phyloP scores from a whole-genome alignment of 1,284 basidiomycete genomes.

The Caloboletus firmus region DNA sequence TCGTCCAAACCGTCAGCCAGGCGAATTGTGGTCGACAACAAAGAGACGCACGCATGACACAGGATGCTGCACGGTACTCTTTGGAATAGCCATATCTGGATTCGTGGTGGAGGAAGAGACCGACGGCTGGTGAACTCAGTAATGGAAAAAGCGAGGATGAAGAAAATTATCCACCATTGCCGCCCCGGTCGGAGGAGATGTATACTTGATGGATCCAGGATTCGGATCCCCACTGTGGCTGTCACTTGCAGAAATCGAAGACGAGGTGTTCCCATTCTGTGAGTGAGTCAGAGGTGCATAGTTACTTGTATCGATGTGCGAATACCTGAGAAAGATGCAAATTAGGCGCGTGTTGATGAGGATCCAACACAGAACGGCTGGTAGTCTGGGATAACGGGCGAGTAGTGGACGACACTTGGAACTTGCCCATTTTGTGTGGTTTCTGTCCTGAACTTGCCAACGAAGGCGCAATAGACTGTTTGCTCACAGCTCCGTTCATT shows the following conservation, averaged over 20 bases:
- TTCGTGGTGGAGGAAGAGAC: slow-evolving; percentile 2
- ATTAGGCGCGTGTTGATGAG: slow-evolving; percentile 15
- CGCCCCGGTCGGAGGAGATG: slow-evolving; percentile 3
- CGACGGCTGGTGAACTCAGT: slow-evolving; percentile 16
- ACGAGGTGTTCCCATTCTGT: slow-evolving; percentile 13
- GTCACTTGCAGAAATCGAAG: slow-evolving; percentile 9
- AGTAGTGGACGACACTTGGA: slow-evolving; percentile 1
- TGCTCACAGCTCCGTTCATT: slow-evolving; percentile 15
- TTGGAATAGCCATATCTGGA: slow-evolving; percentile 21
- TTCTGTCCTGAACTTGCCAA: slow-evolving; percentile 10
- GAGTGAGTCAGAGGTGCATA: slow-evolving; percentile 15
- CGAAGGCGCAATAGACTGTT: not conserved
- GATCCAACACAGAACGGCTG: slow-evolving; percentile 11
- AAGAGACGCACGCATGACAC: slow-evolving; percentile 13
- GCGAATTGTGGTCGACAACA: not conserved
- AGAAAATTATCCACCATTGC: slow-evolving; percentile 15
- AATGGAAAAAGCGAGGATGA: slow-evolving; percentile 3
- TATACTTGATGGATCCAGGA: slow-evolving; percentile 8
- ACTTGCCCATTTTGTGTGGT: slow-evolving; percentile 16
- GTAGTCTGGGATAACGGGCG: slow-evolving; percentile 7
- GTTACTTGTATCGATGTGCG: not conserved
- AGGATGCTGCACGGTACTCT: not conserved
- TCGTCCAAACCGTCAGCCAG: not conserved
- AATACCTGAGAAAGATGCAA: slow-evolving; percentile 17
- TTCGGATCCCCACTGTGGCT: slow-evolving; percentile 1